These are phyloP conservation scores for Leishmania guyanensis DNA, from an alignment of 208 protist species.

Conservation along the genomic window DNA sequence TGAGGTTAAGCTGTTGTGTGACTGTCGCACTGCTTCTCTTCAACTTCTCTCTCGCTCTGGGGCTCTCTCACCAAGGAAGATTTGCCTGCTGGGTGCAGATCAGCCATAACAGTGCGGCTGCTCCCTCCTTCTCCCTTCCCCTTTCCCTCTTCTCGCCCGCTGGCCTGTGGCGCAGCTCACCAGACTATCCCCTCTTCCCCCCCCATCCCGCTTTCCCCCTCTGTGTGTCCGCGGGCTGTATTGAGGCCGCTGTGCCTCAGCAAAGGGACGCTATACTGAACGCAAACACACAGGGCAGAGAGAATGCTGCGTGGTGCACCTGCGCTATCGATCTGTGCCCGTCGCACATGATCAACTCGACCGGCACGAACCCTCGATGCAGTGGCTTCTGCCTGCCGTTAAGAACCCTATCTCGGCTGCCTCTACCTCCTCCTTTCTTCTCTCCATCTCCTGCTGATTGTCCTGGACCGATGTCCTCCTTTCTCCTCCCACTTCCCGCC, in stretches of 20 bases:
- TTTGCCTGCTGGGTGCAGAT: neutral
- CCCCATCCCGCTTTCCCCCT: neutral
- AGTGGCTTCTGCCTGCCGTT: neutral
- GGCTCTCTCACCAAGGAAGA: neutral
- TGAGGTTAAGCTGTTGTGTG: slow-evolving; percentile 14
- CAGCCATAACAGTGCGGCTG: neutral
- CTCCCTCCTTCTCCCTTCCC: neutral
- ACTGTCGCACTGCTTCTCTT: neutral
- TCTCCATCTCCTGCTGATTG: neutral
- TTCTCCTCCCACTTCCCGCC: neutral
- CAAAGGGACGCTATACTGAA: neutral
- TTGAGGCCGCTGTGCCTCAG: neutral
- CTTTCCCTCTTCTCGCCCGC: neutral
- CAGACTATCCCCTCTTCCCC: neutral
- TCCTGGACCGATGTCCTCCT: neutral
- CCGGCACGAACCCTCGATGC: neutral
- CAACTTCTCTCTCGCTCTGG: neutral
- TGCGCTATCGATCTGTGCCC: neutral
- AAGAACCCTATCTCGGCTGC: neutral
- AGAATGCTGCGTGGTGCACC: neutral
- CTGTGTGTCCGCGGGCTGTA: neutral
- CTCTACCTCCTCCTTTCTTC: neutral
- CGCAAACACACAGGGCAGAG: neutral
- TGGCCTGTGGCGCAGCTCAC: neutral
- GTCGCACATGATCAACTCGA: neutral